Base-by-base conservation (phyloP, 2,329 filamentous ascomycete species). In the Aspergillus aculeatinus region DNA sequence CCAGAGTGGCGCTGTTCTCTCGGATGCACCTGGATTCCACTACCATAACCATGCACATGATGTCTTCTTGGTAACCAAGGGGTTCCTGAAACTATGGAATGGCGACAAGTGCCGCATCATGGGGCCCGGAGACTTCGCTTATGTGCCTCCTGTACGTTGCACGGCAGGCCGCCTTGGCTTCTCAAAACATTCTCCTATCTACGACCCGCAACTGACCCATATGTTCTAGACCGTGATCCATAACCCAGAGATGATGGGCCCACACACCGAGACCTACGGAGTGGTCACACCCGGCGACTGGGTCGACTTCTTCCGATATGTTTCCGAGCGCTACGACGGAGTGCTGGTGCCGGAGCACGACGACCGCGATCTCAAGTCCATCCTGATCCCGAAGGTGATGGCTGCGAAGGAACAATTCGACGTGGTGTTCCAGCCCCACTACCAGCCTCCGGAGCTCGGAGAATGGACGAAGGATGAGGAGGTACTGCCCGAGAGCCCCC, bases 261-360 rank as follows among this genome's bases (percentile, higher is more conserved):
- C 81, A 0, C 81, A 85, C 62, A 83, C 82, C 2, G 84, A 86
- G 62, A 79, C 79, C 21, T 72, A 83, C 1, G 83, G 83, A 14
- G 70, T 87, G 3, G 81, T 86, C 29, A 81, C 82, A 0, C 84
- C 84, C 0, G 84, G 83, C 5, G 83, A 84, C 66, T 86, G 84
- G 84, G 75, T 85, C 29, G 83, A 86, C 64, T 86, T 87, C 74
- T 87, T 86, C 74, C 79, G 84, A 53, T 82, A 84, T 67, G 79
- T 86, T 7, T 79, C 79, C 29, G 83, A 86, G 68, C 74, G 80
- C 0, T 85, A 81, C 58, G 63, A 72, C 3, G 83, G 83, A 0
- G 65, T 81, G 1, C 63, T 85, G 19, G 77, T 83, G 16, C 83
- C 84, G 1, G 79, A 83, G 54, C 70, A 74, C 39, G 84, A 86